Conservation (phyloP, 2,329 filamentous ascomycete genomes). For the Corinectria fuckeliana region DNA sequence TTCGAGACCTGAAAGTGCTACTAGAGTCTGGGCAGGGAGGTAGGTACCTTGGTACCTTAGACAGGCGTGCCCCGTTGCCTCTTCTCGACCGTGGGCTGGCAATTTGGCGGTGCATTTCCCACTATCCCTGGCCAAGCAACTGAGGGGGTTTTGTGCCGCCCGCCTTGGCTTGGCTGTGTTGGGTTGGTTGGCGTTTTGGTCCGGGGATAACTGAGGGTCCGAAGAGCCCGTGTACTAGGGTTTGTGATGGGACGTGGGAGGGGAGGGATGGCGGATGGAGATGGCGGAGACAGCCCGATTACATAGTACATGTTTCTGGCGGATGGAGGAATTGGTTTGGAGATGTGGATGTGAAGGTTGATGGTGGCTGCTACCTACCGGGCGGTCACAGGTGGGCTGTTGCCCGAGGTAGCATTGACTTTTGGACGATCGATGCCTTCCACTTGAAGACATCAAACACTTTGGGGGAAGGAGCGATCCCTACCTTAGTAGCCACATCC, state of each 20-base stretch:
- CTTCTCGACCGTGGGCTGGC: not conserved
- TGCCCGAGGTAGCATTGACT: constrained; percentile 1
- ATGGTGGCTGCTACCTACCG: constrained; percentile 8
- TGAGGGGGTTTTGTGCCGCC: constrained; percentile 1
- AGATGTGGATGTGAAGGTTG: constrained; percentile 6
- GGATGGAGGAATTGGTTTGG: constrained; percentile 2
- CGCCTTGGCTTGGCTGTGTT: constrained; percentile 2
- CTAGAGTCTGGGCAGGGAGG: constrained; percentile 7
- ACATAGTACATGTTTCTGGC: not conserved
- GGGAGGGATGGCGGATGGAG: constrained; percentile 6
- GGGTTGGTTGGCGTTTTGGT: not conserved
- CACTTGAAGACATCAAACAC: not conserved
- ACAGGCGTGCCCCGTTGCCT: constrained; percentile 1
- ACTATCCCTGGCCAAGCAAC: constrained; percentile 3
- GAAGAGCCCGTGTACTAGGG: not conserved
- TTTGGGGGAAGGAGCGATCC: not conserved
- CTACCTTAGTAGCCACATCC: not conserved
- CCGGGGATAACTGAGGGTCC: constrained; percentile 9
- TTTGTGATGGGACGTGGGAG: not conserved
- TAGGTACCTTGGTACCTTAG: constrained; percentile 3
- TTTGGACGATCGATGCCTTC: constrained; percentile 9
- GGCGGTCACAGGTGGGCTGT: not conserved
- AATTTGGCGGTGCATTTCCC: constrained; percentile 14
- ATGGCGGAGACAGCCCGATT: not conserved
- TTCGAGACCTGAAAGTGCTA: constrained; percentile 10